Evolutionary conservation across 2,329 filamentous ascomycete species (phyloP).

Genomic region (Neonectria punicea): DNA sequence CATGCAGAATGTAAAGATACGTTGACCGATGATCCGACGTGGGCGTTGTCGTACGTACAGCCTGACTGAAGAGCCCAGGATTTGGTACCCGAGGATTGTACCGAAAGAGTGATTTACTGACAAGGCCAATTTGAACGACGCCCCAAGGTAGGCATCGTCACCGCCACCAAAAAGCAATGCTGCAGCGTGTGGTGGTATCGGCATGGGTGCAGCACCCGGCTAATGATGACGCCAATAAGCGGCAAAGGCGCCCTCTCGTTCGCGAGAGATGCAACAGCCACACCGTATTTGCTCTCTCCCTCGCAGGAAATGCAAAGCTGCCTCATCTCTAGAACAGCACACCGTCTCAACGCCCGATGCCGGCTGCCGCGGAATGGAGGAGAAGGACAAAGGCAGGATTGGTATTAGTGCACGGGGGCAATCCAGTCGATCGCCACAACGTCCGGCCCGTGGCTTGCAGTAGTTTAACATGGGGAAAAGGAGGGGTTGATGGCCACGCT

Average conservation of each 20-base stretch:
- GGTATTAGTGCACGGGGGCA: background rate
- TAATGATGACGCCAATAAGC: background rate
- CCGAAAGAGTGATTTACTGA: background rate
- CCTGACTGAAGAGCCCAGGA: no score
- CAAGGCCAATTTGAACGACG: background rate
- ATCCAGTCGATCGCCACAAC: conserved; percentile 28
- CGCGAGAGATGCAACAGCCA: conserved; percentile 1
- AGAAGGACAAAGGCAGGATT: conserved; percentile 10
- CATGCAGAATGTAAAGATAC: background rate
- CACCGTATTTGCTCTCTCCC: background rate
- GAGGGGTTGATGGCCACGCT: conserved; percentile 36
- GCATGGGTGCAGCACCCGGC: background rate
- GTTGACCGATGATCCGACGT: background rate
- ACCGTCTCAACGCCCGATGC: background rate
- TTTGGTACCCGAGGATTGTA: background rate
- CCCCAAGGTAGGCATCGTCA: background rate
- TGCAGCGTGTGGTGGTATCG: background rate
- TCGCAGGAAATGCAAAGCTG: background rate
- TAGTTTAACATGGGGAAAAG: conserved; percentile 40
- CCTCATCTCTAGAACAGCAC: background rate
- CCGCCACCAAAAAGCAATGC: conserved; percentile 4
- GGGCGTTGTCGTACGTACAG: background rate
- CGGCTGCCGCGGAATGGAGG: conserved; percentile 16
- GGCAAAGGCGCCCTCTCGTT: conserved; percentile 4
- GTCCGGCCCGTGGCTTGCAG: conserved; percentile 39